Evolutionary conservation across 2,329 filamentous ascomycete genomes (phyloP).

Genomic region (Venturia effusa): DNA sequence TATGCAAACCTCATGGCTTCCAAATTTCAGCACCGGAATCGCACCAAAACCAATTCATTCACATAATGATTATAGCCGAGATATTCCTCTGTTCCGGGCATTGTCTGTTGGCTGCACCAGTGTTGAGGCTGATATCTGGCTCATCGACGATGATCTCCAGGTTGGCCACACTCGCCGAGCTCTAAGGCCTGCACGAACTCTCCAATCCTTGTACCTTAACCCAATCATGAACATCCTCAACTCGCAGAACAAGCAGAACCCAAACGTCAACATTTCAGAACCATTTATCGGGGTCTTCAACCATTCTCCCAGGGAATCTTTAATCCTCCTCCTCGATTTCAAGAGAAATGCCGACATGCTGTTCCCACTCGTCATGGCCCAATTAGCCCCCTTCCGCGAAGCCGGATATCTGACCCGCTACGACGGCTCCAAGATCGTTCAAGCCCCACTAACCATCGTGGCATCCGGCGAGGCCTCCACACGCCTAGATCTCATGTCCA

Average conservation of each 20-base stretch:
- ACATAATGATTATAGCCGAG: constrained; percentile 34
- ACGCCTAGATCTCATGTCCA: constrained; percentile 5
- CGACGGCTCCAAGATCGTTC: constrained; percentile 6
- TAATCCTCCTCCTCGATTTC: constrained; percentile 13
- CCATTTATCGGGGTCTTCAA: constrained; percentile 12
- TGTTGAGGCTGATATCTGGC: constrained; percentile 25
- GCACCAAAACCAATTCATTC: constrained; percentile 28
- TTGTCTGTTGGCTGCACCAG: constrained; percentile 27
- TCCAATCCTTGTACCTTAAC: constrained; percentile 21
- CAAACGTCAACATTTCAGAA: constrained; percentile 7
- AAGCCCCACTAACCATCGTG: constrained; percentile 12
- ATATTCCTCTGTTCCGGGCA: constrained; percentile 29
- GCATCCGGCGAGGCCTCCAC: constrained; percentile 9
- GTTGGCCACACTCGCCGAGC: constrained; percentile 21
- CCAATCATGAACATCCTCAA: constrained; percentile 13
- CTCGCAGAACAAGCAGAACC: constrained; percentile 6
- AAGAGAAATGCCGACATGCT: background rate
- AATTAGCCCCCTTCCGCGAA: constrained; percentile 4
- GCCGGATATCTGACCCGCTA: constrained; percentile 11
- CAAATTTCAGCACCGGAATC: constrained; percentile 28
- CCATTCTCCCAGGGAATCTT: constrained; percentile 4
- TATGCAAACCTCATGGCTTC: constrained; percentile 21
- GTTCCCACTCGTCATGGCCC: constrained; percentile 1
- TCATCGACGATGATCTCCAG: constrained; percentile 17
- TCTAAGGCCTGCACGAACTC: constrained; percentile 16